Base-by-base conservation (phyloP, 2,329 filamentous ascomycete genomes). In the Aspergillus sp. region DNA sequence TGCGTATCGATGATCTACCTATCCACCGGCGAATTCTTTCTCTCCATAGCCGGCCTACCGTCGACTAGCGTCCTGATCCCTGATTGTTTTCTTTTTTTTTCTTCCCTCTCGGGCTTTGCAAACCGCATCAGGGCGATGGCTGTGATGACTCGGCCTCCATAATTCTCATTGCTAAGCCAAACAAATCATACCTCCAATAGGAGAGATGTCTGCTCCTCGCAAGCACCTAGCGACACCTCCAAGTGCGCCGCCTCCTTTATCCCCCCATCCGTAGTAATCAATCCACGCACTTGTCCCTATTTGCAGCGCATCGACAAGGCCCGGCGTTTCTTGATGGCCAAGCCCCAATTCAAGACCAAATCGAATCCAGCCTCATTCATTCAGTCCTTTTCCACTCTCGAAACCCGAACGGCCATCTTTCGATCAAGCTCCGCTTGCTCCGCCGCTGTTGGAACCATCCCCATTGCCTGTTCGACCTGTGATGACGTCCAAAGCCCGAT, bases 401-500 rank as follows among this genome's bases (percentile, higher is more conserved):
- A 69, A 44, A 75, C 63, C 33, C 68, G 62, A 43, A 77, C 57
- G 37, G 70, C 67, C 59, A 77, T 52, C 56, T 77, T 71, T 56
- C 68, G 66, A 56, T 85, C 80, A 61, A 96, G 73, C 12, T 84
- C 83, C 58, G 86, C 84, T 71, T 86, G 87, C 70, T 96, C 91
- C 68, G 89, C 80, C 61, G 90, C 86, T 1, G 86, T 88, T 1
- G 92, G 85, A 40, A 83, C 86, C 73, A 91, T 83, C 6, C 89
- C 90, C 60, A 93, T 82, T 43, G 82, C 86, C 70, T 89, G 83
- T 75, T 93, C 92, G 15, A 88, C 86, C 57, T 81, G 81, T 69
- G 93, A 89, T 5, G 89, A 86, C 17, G 90, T 70, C 70, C 88
- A 87, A n/a, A 95, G 81, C 15, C 91, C 93, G 41, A 86, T 77